A percentile compares a stretch with the other conserved stretches of the same genome.
Conservation (phyloP, 192 early-diverging fungal species). For the Backusella tuberculispora region DNA sequence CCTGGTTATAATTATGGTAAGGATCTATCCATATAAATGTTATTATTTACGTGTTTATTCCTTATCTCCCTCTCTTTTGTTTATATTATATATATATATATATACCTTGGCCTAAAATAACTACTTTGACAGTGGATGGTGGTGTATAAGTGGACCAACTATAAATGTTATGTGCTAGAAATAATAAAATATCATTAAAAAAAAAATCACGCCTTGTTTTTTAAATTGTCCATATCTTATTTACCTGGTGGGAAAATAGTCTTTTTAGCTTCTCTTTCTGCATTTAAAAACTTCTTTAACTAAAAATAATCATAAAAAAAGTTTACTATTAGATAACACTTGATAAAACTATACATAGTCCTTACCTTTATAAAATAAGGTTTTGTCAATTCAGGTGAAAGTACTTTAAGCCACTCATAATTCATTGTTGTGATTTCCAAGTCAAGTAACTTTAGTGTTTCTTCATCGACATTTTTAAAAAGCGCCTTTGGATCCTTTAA, state of each 20-base stretch:
- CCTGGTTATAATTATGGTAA: constrained; percentile 70
- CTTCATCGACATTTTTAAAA: constrained; percentile 18
- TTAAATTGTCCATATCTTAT: too few species aligned
- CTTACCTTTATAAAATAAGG: constrained; percentile 62
- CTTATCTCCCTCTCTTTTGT: neutral
- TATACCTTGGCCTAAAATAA: constrained; percentile 92
- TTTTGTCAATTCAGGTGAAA: constrained; percentile 64
- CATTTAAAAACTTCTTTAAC: constrained; percentile 72
- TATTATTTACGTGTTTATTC: neutral
- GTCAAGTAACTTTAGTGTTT: constrained; percentile 42
- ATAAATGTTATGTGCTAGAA: constrained; percentile 68
- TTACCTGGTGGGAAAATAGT: constrained; percentile 73
- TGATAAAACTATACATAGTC: neutral
- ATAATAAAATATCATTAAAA: neutral
- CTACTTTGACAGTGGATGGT: constrained; percentile 72
- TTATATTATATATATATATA: constrained; percentile 25
- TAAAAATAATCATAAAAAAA: constrained; percentile 23
- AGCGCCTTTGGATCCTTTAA: neutral
- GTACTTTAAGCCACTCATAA: constrained; percentile 68
- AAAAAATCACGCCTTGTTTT: neutral
- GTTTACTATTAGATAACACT: too few species aligned
- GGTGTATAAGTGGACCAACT: constrained; percentile 82
- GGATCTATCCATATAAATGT: constrained; percentile 59
- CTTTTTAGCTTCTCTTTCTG: constrained; percentile 54
- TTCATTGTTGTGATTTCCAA: constrained; percentile 77